Percentiles rank a stretch among this genome's conserved stretches.
phyloP scores from a whole-genome alignment of 257 asterid species.

The Avicennia marina region DNA sequence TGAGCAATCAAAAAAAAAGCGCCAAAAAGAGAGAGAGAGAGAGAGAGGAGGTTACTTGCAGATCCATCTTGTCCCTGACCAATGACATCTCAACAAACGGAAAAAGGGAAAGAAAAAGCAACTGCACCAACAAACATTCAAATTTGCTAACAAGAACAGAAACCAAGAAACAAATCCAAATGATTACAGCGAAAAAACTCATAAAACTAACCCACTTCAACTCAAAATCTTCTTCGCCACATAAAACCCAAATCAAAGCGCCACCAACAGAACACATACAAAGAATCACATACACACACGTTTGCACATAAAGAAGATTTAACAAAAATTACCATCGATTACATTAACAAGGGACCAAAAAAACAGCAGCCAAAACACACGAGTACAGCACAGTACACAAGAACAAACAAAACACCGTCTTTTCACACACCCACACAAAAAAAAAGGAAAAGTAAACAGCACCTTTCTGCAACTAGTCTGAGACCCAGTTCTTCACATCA shows the following conservation, averaged over 20 bases:
- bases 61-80: constrained; percentile 49
- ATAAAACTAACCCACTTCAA: constrained; percentile 9
- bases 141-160: constrained; percentile 16
- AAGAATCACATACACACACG: not conserved
- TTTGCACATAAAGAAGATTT: not conserved
- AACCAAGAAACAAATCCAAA: constrained; percentile 10
- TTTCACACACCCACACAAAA: not conserved
- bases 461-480: constrained; percentile 19
- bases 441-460: not conserved
- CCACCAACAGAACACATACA: constrained; percentile 11
- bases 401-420: not conserved
- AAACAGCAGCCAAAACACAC: constrained; percentile 13
- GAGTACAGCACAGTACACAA: not conserved
- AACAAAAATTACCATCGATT: not conserved
- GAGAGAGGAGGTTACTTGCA: constrained; percentile 34
- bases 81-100: constrained; percentile 40
- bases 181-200: not conserved
- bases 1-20: constrained; percentile 20
- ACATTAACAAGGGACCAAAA: constrained; percentile 1
- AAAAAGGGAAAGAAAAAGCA: constrained; percentile 21
- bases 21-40: constrained; percentile 15
- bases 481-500: constrained; percentile 10
- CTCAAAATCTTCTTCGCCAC: constrained; percentile 14
- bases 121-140: constrained; percentile 24
- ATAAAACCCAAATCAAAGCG: constrained; percentile 6